Evolutionary conservation across 2,329 filamentous ascomycete species (phyloP).

Genomic region (Hypoxylon sp.): DNA sequence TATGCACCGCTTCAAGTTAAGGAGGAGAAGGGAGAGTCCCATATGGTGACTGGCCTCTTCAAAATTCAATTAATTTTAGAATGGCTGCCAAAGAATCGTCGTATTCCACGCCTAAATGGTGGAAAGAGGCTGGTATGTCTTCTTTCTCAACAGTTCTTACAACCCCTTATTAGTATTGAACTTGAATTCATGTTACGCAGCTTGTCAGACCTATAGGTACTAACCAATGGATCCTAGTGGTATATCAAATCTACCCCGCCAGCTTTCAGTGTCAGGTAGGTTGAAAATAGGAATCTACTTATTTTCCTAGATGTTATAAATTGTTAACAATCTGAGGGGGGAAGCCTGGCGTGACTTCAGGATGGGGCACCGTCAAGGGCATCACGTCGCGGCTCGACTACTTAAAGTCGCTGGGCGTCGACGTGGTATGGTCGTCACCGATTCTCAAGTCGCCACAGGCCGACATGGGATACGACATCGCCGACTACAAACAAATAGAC

Average conservation of each 20-base stretch:
- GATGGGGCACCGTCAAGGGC: conserved; percentile 74
- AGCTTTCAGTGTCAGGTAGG: conserved; percentile 44
- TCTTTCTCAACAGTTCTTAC: background rate
- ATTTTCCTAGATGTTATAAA: conserved; percentile 19
- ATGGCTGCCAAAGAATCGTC: conserved; percentile 37
- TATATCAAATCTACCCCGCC: conserved; percentile 44
- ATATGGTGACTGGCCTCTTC: conserved; percentile 2
- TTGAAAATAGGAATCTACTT: background rate
- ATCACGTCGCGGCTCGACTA: conserved; percentile 75
- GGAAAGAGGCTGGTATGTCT: conserved; percentile 42
- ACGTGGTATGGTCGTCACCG: conserved; percentile 78
- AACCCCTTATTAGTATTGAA: background rate
- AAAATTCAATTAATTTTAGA: conserved; percentile 5
- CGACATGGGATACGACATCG: conserved; percentile 80
- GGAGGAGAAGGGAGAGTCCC: background rate
- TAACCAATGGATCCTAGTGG: conserved; percentile 25
- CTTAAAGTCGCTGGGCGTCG: conserved; percentile 71
- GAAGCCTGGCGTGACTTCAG: conserved; percentile 52
- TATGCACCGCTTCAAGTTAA: background rate
- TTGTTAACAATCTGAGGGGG: conserved; percentile 3
- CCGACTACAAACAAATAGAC: conserved; percentile 77
- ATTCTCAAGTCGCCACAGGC: conserved; percentile 75
- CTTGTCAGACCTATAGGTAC: background rate
- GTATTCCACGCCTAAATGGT: conserved; percentile 43
- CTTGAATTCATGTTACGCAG: background rate